A percentile compares a stretch with the other conserved stretches of the same genome.
Conservation (phyloP, 345 rosid species). For the Erysimum cheiranthoides region DNA sequence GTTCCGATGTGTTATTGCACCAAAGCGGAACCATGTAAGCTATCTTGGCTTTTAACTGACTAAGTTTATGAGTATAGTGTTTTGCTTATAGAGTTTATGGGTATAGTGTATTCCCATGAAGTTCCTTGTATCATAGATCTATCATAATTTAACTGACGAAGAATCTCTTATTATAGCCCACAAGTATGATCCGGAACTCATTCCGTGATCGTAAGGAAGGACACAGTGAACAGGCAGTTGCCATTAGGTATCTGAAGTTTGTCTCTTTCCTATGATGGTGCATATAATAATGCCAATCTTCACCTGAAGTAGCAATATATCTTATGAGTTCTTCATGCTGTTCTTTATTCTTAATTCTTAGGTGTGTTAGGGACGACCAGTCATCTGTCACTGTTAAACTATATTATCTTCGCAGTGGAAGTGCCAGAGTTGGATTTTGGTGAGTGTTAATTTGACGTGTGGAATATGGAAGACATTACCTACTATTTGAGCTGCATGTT, state of each 20-base stretch:
- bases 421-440: constrained; percentile 98
- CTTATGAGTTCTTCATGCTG: background rate
- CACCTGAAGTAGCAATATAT: constrained; percentile 32
- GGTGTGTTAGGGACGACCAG: constrained; percentile 92
- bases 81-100: constrained; percentile 17
- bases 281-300: constrained; percentile 15
- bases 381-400: constrained; percentile 80
- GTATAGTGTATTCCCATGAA: constrained; percentile 1
- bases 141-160: constrained; percentile 41
- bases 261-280: constrained; percentile 21
- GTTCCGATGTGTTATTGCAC: constrained; percentile 80
- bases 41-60: constrained; percentile 6
- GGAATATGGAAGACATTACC: constrained; percentile 28
- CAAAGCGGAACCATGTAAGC: constrained; percentile 94
- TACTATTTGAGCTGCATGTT: constrained; percentile 36
- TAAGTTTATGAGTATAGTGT: background rate
- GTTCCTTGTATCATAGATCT: constrained; percentile 20
- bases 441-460: constrained; percentile 48
- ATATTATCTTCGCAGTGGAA: constrained; percentile 91
- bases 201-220: constrained; percentile 88
- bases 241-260: constrained; percentile 66
- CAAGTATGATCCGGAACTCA: constrained; percentile 78
- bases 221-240: constrained; percentile 83
- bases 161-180: constrained; percentile 73
- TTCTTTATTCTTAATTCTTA: constrained; percentile 44